Percentiles rank a stretch among this genome's conserved stretches.
phyloP scores from a whole-genome alignment of 768 basidiomycete genomes.

The Termitomyces titanicus region DNA sequence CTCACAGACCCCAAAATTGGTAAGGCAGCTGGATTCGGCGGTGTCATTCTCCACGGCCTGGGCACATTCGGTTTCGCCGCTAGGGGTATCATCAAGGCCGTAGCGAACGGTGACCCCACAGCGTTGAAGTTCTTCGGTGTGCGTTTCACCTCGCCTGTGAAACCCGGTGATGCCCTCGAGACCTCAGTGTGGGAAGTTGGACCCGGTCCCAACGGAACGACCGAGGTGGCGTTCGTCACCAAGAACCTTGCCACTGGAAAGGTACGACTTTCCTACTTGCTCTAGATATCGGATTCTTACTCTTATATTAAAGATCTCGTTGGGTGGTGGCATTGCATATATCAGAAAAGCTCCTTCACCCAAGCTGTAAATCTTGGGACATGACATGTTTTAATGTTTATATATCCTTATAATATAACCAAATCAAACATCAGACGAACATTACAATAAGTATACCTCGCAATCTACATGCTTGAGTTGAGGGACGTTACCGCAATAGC shows the following conservation, averaged over 20 bases:
- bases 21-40: slow-evolving; percentile 73
- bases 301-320: slow-evolving; percentile 32
- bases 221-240: slow-evolving; percentile 59
- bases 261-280: slow-evolving; percentile 24
- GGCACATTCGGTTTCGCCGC: slow-evolving; percentile 82
- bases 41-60: slow-evolving; percentile 82
- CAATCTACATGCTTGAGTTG: no score
- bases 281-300: background rate
- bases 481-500: no score
- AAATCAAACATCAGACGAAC: no score
- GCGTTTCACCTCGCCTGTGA: slow-evolving; percentile 80
- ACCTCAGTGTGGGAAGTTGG: slow-evolving; percentile 79
- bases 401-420: no score
- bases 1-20: slow-evolving; percentile 68
- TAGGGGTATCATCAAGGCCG: slow-evolving; percentile 63
- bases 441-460: no score
- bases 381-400: no score
- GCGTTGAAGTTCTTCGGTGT: slow-evolving; percentile 67
- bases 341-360: slow-evolving; percentile 41
- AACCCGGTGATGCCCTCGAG: slow-evolving; percentile 78
- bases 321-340: slow-evolving; percentile 64
- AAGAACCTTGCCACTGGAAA: slow-evolving; percentile 60
- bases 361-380: slow-evolving; percentile 19
- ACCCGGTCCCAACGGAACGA: slow-evolving; percentile 53
- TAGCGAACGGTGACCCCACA: slow-evolving; percentile 57